Base-by-base conservation (phyloP, 1,139 yeast genomes). In the Geotrichum bryndzae region DNA sequence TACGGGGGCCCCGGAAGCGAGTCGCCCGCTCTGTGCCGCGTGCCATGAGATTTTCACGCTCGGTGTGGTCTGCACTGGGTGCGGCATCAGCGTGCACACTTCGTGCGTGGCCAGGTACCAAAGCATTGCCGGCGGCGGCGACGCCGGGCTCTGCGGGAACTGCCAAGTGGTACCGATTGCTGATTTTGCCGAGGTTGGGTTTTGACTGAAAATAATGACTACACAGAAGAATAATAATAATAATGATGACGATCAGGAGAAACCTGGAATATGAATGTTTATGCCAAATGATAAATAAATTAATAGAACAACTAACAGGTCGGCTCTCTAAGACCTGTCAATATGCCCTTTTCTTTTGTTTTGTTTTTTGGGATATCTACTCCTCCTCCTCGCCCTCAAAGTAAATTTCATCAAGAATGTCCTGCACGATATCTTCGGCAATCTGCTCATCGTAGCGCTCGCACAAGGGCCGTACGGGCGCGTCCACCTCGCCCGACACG, bases 361-460 rank as follows among this genome's bases (percentile, higher is more conserved):
- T n/a, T n/a, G n/a, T 27, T 27, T 27, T 27, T 27, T 27, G 6
- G 31, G 31, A 27, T 18, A 27, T 27, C 31, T 27, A 27, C 31
- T 27, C 31, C 5, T 41, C 15, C 18, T 41, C 46, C 2, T 35
- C 45, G 45, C 46, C 46, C 46, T 41, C 46, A 41, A 41, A 41
- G 23, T 89, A 95, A 0, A 90, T 83, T 73, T 94, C 97, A 72
- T 94, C 97, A 3, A 94, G 70, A 3, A 92, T 70, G 73, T 94
- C 99, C 84, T 87, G 86, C 6, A 84, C 85, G 70, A 88, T 82
- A 68, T 90, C 97, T 65, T 91, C 97, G 0, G 90, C 86, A 11
- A 90, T 83, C 63, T 79, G 82, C 68, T 88, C 90, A 27, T 82
- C 81, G 69, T 85, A 90, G 48, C 96, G 74, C 60, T 83, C 84